Base-by-base conservation (phyloP, 164 flowering plant species). In the Magnolia kwangsiensis region DNA sequence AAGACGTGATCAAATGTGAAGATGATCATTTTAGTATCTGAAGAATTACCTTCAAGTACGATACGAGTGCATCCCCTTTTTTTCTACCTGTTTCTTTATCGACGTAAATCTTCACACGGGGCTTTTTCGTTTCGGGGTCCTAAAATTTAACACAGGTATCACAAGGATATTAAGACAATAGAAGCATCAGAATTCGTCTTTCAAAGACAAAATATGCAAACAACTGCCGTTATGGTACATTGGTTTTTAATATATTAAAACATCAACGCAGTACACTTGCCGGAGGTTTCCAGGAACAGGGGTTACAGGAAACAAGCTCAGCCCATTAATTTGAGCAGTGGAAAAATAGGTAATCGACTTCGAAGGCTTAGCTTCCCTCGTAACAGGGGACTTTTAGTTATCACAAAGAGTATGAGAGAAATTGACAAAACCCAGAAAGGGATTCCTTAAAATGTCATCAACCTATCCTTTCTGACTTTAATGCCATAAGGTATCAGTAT, bases 111-210 rank as follows among this genome's bases (percentile, higher is more conserved):
- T 94, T 96, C 65, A 96, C 89, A 74, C 99, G 94, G 67, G 98
- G 99, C 84, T 83, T 88, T 82, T 88, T 92, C 3, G 91, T 92
- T 82, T 94, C 97, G 49, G 99, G 97, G 64, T 96, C 99, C 99
- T 96, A 81, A 11, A 81, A 6, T 74, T n/a, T 11, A 73, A 20
- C 74, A n/a, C 2, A 23, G 20, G 20, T 67, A 37, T 75, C 13
- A 79, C 74, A 76, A 63, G 59, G n/a, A 31, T 20, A 45, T 59
- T 72, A 73, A 50, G 74, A 73, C 24, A 37, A 37, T 37, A 37
- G 45, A 37, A 37, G 6, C 29, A 13, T 65, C 24, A 21, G 10
- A 7, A 65, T 10, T 20, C 7, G 24, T n/a, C 24, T 8, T 20
- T 65, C 21, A 65, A 65, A 7, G 29, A 65, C 11, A 24, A 65